These are phyloP conservation scores for Durio zibethinus DNA, from an alignment of 345 rosid species.

Conservation along the genomic window DNA sequence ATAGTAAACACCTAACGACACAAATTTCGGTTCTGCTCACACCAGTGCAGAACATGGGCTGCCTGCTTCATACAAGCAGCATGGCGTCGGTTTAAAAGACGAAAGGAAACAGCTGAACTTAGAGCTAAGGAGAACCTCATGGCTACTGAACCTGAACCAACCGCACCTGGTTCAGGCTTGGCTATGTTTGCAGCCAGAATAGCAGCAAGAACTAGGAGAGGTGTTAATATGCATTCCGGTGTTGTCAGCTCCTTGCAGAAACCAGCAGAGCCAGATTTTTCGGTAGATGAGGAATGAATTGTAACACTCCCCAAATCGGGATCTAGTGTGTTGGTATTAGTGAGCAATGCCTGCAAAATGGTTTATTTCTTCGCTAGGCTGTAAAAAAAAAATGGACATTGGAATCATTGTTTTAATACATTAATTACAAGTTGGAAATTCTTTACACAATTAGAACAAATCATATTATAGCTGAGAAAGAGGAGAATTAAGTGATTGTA, in stretches of 20 bases:
- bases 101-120: conserved; percentile 50
- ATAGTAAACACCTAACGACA: conserved; percentile 76
- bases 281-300: conserved; percentile 47
- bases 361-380: not conserved
- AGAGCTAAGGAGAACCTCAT: conserved; percentile 39
- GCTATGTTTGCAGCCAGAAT: conserved; percentile 35
- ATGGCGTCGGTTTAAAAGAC: conserved; percentile 66
- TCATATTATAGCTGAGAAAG: not conserved
- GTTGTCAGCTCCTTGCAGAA: conserved; percentile 51
- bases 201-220: conserved; percentile 35
- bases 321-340: not conserved
- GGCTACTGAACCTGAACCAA: conserved; percentile 20
- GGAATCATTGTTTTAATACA: not conserved
- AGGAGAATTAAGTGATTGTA: not conserved
- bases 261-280: conserved; percentile 84
- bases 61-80: conserved; percentile 82
- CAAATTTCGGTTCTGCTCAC: conserved; percentile 78
- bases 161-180: conserved; percentile 21
- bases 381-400: not conserved
- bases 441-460: not conserved
- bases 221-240: conserved; percentile 36
- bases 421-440: not conserved
- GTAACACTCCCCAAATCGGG: not conserved
- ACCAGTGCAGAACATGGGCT: conserved; percentile 93
- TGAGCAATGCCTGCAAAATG: not conserved